Evolutionary conservation across 2,329 filamentous ascomycete genomes (phyloP).

Genomic region (Pseudogymnoascus sp.): DNA sequence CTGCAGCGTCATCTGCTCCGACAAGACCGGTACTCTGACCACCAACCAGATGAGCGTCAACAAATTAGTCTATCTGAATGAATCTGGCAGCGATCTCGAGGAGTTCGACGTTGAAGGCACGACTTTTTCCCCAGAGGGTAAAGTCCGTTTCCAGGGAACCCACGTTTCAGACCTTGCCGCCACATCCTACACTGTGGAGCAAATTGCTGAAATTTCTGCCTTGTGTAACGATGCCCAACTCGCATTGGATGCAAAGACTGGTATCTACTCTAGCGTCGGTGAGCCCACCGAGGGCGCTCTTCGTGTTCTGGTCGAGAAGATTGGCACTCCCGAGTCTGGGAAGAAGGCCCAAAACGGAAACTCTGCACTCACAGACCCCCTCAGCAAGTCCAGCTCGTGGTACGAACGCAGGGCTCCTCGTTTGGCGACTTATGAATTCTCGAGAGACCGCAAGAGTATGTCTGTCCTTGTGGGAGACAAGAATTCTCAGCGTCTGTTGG

Average conservation of each 20-base stretch:
- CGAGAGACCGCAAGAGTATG: conserved; percentile 97
- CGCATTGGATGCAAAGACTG: conserved; percentile 68
- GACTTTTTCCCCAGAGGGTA: conserved; percentile 78
- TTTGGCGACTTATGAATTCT: conserved; percentile 91
- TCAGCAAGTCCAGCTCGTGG: conserved; percentile 74
- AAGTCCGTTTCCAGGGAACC: conserved; percentile 61
- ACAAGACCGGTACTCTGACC: conserved; percentile 96
- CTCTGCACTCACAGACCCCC: conserved; percentile 46
- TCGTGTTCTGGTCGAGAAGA: conserved; percentile 84
- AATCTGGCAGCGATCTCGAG: conserved; percentile 63
- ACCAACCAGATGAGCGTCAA: conserved; percentile 99
- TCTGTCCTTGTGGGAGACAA: conserved; percentile 77
- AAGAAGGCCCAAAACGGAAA: conserved; percentile 38
- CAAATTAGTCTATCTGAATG: conserved; percentile 77
- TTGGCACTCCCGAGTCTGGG: conserved; percentile 58
- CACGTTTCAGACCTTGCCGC: conserved; percentile 58
- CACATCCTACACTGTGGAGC: conserved; percentile 66
- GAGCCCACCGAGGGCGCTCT: conserved; percentile 94
- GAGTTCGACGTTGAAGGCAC: conserved; percentile 88
- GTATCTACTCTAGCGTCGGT: conserved; percentile 72
- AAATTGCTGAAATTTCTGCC: conserved; percentile 63
- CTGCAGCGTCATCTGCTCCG: conserved; percentile 98
- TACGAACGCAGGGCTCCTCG: conserved; percentile 71
- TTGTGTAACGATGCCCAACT: conserved; percentile 87
- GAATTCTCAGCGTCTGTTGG: conserved; percentile 68